Base-by-base conservation (phyloP, 208 protist species). In the Leptomonas pyrrhocoris region DNA sequence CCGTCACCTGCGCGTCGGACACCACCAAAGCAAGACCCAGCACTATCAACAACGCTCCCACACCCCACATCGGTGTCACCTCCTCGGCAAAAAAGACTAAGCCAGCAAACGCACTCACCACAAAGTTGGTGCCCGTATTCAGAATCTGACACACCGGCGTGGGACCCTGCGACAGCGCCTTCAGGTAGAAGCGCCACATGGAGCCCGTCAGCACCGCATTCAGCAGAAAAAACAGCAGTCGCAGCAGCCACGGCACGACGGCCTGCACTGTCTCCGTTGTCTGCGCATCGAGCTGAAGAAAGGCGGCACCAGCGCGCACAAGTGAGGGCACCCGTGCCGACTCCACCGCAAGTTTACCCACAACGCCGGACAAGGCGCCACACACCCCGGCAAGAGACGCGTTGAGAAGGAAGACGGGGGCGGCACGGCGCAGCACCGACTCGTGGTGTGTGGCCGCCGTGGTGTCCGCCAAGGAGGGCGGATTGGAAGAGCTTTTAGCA, bases 151-250 rank as follows among this genome's bases (percentile, higher is more conserved):
- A 93, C 40, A 94, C 83, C 28, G 91, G 85, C 34, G 91, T 96
- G n/a, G 91, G 83, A 0, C 91, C 91, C 23, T 84, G 83, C 12
- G 83, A 84, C 21, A 96, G 81, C 30, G 91, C 81, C 73, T 92
- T 94, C 23, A 96, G 23, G 55, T 94, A 92, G 76, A 85, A 93
- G 27, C 88, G 84, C 88, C 91, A 96, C 91, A 96, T 96, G 54
- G 90, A 82, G 54, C 70, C 88, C 12, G 88, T 96, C 62, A 81
- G 84, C 43, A 92, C 23, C 15, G 73, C 82, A 65, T 94, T 96
- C 38, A 68, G 23, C 3, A 68, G 54, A 53, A 93, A 86, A 21
- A 88, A 79, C 18, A 78, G 11, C 16, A 73, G 64, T 23, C 90
- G 86, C 42, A 90, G 25, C 42, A 71, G 61, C 70, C 80, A 74